These are phyloP conservation scores for Streptanthus diversifolius DNA, from an alignment of 345 rosid genomes.

Conservation along the genomic window DNA sequence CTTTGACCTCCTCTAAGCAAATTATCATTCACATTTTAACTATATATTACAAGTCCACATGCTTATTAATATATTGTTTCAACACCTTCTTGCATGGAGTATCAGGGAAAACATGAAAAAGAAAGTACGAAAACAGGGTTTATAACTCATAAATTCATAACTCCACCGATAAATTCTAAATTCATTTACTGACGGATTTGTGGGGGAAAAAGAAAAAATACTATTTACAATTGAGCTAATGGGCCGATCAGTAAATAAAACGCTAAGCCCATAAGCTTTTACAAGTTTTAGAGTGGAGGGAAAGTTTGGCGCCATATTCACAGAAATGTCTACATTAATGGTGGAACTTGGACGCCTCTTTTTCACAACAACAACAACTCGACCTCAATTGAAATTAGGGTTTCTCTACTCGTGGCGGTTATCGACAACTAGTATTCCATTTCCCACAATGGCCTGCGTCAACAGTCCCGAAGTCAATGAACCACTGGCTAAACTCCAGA, in stretches of 20 bases:
- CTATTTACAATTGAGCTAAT: not conserved
- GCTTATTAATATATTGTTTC: too few species aligned
- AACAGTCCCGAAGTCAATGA: constrained; percentile 34
- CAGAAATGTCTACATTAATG: constrained; percentile 22
- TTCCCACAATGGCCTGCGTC: constrained; percentile 14
- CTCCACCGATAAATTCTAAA: not conserved
- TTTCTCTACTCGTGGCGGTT: not conserved
- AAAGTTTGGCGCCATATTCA: constrained; percentile 40
- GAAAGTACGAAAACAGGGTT: not conserved
- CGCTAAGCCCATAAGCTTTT: not conserved
- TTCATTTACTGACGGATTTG: not conserved
- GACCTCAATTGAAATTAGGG: constrained; percentile 29
- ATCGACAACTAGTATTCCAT: constrained; percentile 33
- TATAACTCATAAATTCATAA: not conserved
- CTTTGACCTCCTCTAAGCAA: too few species aligned
- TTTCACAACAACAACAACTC: not conserved
- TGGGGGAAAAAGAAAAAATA: too few species aligned
- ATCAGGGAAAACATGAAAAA: not conserved
- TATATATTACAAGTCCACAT: too few species aligned
- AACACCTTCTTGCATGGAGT: constrained; percentile 15
- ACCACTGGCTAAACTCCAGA: constrained; percentile 43
- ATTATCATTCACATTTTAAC: too few species aligned
- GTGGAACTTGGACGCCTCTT: constrained; percentile 17
- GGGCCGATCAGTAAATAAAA: not conserved
- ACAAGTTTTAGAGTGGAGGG: constrained; percentile 22